Conservation (phyloP, 495 filamentous ascomycete genomes). For the Neurospora cerealis region DNA sequence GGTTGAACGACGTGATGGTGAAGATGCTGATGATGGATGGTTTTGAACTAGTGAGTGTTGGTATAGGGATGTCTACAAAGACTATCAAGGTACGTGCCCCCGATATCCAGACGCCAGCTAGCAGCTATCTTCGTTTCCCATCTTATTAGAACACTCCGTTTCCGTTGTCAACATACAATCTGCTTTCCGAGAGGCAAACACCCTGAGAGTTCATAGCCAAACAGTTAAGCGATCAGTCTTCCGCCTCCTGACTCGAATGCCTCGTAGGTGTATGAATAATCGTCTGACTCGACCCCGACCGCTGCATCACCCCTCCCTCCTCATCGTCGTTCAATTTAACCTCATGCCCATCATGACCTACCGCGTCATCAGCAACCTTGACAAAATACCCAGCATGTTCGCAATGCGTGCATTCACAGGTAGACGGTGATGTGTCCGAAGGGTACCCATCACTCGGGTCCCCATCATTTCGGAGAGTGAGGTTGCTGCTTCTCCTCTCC, state of each 20-base stretch:
- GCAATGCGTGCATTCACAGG: not conserved
- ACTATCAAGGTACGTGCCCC: not conserved
- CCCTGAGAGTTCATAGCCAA: not conserved
- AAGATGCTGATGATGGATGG: not conserved
- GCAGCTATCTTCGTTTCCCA: not conserved
- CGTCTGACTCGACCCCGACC: not conserved
- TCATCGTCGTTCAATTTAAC: not conserved
- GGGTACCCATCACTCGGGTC: not conserved
- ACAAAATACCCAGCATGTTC: not conserved
- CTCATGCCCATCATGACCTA: not conserved
- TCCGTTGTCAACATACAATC: not conserved
- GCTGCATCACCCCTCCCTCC: not conserved
- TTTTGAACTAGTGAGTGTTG: not conserved
- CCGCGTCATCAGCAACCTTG: not conserved
- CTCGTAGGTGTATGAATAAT: not conserved
- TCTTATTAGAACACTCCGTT: not conserved
- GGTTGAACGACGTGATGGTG: not conserved
- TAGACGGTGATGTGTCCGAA: not conserved
- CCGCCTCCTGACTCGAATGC: not conserved
- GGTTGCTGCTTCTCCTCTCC: not conserved
- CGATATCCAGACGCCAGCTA: not conserved
- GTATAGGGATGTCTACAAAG: not conserved
- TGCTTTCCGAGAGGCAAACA: not conserved
- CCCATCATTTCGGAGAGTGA: not conserved
- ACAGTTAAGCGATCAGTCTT: not conserved